phyloP scores from a whole-genome alignment of 257 asterid genomes.

The Voacanga thouarsii region DNA sequence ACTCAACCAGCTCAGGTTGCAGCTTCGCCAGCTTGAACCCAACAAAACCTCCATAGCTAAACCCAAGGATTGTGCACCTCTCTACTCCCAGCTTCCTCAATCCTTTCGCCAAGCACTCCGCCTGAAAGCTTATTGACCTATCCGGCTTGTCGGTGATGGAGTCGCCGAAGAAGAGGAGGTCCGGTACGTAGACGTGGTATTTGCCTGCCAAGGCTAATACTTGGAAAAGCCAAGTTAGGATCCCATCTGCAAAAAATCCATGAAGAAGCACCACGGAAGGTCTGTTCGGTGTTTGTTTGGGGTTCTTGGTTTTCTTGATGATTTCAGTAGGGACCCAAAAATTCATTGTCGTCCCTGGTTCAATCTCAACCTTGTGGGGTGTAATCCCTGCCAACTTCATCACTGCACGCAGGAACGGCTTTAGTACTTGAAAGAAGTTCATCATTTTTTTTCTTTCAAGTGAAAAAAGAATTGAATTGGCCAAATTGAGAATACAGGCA shows the following conservation, averaged over 20 bases:
- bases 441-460: not conserved
- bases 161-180: slow-evolving; percentile 10
- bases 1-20: slow-evolving; percentile 23
- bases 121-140: slow-evolving; percentile 15
- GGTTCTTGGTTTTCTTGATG: not conserved
- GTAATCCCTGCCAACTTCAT: slow-evolving; percentile 16
- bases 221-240: not conserved
- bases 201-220: not conserved
- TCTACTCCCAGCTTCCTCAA: slow-evolving; percentile 31
- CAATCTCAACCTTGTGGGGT: slow-evolving; percentile 20
- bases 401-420: not conserved
- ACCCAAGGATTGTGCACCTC: slow-evolving; percentile 27
- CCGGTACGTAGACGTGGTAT: slow-evolving; percentile 4
- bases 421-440: slow-evolving; percentile 4
- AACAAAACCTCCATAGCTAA: slow-evolving; percentile 30
- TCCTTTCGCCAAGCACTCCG: slow-evolving; percentile 29
- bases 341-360: slow-evolving; percentile 22
- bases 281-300: not conserved
- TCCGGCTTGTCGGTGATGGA: slow-evolving; percentile 8
- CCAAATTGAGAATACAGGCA: not conserved
- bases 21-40: slow-evolving; percentile 28
- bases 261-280: not conserved
- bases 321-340: slow-evolving; percentile 21
- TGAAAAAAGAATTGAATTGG: not conserved
- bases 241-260: not conserved